phyloP scores from a whole-genome alignment of 192 early-diverging fungal genomes.

The Chytriomyces sp. region DNA sequence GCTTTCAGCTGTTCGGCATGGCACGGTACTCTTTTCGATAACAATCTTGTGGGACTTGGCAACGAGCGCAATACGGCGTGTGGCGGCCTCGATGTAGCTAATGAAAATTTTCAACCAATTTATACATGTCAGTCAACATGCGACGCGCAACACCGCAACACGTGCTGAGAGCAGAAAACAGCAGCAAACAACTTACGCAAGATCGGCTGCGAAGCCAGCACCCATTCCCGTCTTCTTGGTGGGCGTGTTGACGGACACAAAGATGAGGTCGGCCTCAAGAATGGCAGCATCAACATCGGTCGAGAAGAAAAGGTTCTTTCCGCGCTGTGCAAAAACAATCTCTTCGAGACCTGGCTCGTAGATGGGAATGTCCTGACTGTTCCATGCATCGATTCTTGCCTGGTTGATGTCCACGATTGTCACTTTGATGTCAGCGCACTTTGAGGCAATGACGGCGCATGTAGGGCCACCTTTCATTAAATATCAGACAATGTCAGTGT shows the following conservation, averaged over 20 bases:
- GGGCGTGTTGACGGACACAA: conserved; percentile 95
- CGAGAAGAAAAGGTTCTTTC: conserved; percentile 85
- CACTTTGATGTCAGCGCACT: conserved; percentile 85
- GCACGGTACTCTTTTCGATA: conserved; percentile 94
- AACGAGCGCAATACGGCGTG: conserved; percentile 79
- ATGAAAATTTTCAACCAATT: background rate
- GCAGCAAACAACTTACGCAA: conserved; percentile 62
- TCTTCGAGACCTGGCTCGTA: conserved; percentile 92
- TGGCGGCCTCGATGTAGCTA: conserved; percentile 81
- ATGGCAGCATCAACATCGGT: conserved; percentile 82
- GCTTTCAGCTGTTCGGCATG: conserved; percentile 85
- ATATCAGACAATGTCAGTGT: background rate
- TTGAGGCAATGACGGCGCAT: conserved; percentile 87
- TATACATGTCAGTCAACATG: background rate
- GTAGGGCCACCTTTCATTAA: conserved; percentile 78
- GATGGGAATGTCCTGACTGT: conserved; percentile 85
- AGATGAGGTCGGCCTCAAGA: conserved; percentile 80
- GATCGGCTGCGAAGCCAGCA: conserved; percentile 81
- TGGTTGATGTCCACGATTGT: conserved; percentile 87
- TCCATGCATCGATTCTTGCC: conserved; percentile 86
- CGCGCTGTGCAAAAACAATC: conserved; percentile 74
- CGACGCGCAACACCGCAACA: background rate
- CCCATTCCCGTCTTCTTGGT: conserved; percentile 79
- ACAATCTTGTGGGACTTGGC: conserved; percentile 84
- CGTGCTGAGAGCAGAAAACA: background rate